Base-by-base conservation (phyloP, 768 basidiomycete genomes). In the Naganishia kalamii region DNA sequence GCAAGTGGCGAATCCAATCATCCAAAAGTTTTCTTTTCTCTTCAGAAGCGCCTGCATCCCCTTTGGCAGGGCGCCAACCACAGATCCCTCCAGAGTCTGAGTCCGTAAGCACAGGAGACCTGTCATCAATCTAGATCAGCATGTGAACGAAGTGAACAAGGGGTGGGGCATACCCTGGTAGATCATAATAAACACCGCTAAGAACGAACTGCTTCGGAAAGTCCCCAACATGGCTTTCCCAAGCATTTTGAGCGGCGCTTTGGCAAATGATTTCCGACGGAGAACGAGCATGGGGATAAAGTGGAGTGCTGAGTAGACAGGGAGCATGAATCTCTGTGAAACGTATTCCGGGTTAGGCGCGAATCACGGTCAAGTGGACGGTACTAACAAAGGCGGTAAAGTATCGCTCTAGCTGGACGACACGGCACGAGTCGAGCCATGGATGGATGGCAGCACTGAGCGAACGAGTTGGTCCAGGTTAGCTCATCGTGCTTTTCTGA, bases 241-340 rank as follows among this genome's bases (percentile, higher is more conserved):
- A 1, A 92, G 77, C 79, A 92, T 86, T 44, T 79, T 80, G 23
- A 82, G 75, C 0, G 92, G 92, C 70, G 86, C 84, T 46, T 83
- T 80, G 52, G 83, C 71, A 74, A 94, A 88, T 0, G 80, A 78
- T 27, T 83, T 81, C 41, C 87, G 81, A 70, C 90, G 89, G 78
- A 98, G 90, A 4, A 96, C 80, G 12, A 97, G 79, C 50, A 87
- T 83, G 1, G 94, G 93, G 30, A 96, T 84, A 65, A 96, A 83
- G 76, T 97, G 94, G 33, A 98, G 79, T 0, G 90, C 92, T 23
- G 89, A 87, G 71, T 98, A 98, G 19, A 81, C 80, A 52, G 82
- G 77, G 1, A 77, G 68, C 69, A 79, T 79, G 72, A 73, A 80
- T n/a, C 76, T 71, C 72, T 72, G 23, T 13, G 15, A 7, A 21